phyloP scores from a whole-genome alignment of 2,329 filamentous ascomycete genomes.

The Botrytis sinoallii region DNA sequence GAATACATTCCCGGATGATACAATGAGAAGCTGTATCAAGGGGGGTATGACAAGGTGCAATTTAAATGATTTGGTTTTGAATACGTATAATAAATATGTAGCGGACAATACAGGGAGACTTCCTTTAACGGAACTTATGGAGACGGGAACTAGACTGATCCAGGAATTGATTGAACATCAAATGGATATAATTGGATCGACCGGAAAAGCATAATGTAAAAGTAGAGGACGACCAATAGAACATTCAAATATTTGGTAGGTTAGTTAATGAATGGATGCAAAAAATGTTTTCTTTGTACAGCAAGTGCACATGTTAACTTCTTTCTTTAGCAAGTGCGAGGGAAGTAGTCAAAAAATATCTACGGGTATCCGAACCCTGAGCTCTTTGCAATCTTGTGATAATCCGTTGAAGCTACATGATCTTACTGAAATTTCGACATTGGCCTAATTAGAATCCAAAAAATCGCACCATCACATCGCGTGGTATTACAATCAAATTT shows the following conservation, averaged over 20 bases:
- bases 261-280: neutral
- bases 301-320: neutral
- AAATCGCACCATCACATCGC: neutral
- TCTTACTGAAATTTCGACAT: neutral
- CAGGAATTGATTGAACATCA: conserved; percentile 30
- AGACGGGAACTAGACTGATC: conserved; percentile 31
- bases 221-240: neutral
- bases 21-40: conserved; percentile 51
- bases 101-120: conserved; percentile 23
- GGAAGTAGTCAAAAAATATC: neutral
- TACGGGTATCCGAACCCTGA: neutral
- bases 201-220: conserved; percentile 27
- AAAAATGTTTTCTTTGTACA: neutral
- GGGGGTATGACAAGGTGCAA: conserved; percentile 42
- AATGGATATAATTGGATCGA: conserved; percentile 33
- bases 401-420: neutral
- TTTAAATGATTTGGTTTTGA: conserved; percentile 30
- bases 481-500: neutral
- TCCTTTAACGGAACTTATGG: conserved; percentile 33
- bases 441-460: neutral
- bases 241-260: neutral
- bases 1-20: conserved; percentile 49
- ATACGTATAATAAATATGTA: conserved; percentile 33
- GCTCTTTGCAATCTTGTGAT: neutral
- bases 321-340: neutral